A percentile compares a stretch with the other conserved stretches of the same genome.
phyloP scores from a whole-genome alignment of 2,329 filamentous ascomycete genomes.

The Sclerotinia sclerotiorum region DNA sequence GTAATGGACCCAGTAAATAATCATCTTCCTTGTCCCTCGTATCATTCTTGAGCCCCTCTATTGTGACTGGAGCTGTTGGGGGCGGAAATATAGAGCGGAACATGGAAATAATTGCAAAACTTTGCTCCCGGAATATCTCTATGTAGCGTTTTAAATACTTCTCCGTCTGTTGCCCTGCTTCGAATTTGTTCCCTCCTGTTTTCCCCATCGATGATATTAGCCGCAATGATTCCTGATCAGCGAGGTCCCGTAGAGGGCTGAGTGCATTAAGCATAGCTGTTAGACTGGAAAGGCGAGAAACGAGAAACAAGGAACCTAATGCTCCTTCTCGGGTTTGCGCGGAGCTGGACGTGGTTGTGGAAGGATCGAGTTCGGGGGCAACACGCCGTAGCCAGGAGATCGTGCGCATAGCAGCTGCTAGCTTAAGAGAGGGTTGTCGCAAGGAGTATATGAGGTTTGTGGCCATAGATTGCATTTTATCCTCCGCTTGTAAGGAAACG shows the following conservation, averaged over 20 bases:
- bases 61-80: conserved; percentile 25
- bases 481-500: conserved; percentile 75
- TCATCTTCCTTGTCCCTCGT: conserved; percentile 29
- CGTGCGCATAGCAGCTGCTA: conserved; percentile 86
- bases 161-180: conserved; percentile 86
- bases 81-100: conserved; percentile 85
- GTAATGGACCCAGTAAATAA: conserved; percentile 59
- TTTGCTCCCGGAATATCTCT: conserved; percentile 96
- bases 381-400: conserved; percentile 88
- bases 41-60: conserved; percentile 27
- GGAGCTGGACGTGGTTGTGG: conserved; percentile 31
- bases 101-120: conserved; percentile 92
- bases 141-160: conserved; percentile 93
- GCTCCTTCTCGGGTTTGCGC: conserved; percentile 57
- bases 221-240: conserved; percentile 73
- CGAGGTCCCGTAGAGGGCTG: conserved; percentile 80
- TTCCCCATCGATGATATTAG: conserved; percentile 38
- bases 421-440: conserved; percentile 75
- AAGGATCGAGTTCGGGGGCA: conserved; percentile 70
- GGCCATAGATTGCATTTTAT: conserved; percentile 85
- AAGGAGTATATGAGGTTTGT: conserved; percentile 78
- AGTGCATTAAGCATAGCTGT: conserved; percentile 78
- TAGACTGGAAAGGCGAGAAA: conserved; percentile 80
- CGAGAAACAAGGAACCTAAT: conserved; percentile 80
- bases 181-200: conserved; percentile 47